A percentile compares a stretch with the other conserved stretches of the same genome.
Evolutionary conservation across 2,329 filamentous ascomycete genomes (phyloP).

Genomic region (Didymella pinodella): DNA sequence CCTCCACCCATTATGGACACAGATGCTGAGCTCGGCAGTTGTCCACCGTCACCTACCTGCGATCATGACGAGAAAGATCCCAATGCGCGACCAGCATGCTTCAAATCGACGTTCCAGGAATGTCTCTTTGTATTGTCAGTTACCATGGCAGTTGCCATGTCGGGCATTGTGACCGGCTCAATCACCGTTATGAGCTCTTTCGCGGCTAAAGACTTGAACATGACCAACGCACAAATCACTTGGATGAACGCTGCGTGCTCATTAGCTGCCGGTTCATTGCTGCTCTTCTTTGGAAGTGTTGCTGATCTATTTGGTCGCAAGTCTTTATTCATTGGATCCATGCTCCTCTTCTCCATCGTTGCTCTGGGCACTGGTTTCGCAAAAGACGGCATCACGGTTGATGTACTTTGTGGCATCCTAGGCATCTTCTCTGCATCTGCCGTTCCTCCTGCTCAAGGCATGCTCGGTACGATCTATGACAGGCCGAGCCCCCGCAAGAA

Average conservation of each 20-base stretch:
- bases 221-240: conserved; percentile 71
- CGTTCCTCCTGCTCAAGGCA: conserved; percentile 70
- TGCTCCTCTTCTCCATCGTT: conserved; percentile 66
- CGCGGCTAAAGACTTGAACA: conserved; percentile 66
- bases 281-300: conserved; percentile 71
- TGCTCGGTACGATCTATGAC: conserved; percentile 70
- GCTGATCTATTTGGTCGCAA: conserved; percentile 73
- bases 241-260: conserved; percentile 72
- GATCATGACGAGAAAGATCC: conserved; percentile 38
- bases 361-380: conserved; percentile 67
- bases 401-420: conserved; percentile 64
- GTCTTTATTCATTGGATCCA: conserved; percentile 65
- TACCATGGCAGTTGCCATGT: conserved; percentile 72
- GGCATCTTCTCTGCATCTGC: conserved; percentile 71
- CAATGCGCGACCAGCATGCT: conserved; percentile 62
- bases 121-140: conserved; percentile 70
- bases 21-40: conserved; percentile 28
- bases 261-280: conserved; percentile 69
- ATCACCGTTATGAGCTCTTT: conserved; percentile 69
- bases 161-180: conserved; percentile 66
- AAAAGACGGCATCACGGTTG: conserved; percentile 64
- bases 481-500: conserved; percentile 70
- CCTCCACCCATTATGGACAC: conserved; percentile 20
- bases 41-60: conserved; percentile 30
- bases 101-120: conserved; percentile 69